phyloP scores from a whole-genome alignment of 73 alveolate genomes.

The Tetrahymena malaccensis region DNA sequence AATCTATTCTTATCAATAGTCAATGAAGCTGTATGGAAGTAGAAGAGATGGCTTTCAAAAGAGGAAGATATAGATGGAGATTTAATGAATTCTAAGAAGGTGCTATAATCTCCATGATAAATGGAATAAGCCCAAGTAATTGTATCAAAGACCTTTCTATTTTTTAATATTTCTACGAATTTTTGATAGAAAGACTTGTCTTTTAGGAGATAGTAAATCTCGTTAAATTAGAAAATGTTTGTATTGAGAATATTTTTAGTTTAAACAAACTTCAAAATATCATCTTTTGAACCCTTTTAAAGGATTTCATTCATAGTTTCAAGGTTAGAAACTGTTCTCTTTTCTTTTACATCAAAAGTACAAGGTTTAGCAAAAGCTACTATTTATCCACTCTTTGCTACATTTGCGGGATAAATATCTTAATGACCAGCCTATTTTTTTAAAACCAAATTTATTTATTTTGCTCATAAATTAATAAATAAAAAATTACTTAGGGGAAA shows the following conservation, averaged over 20 bases:
- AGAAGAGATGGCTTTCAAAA: neutral
- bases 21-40: constrained; percentile 7
- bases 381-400: constrained; percentile 59
- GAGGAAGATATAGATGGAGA: neutral
- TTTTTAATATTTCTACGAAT: constrained; percentile 57
- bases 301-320: constrained; percentile 64
- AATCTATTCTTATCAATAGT: constrained; percentile 27
- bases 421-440: neutral
- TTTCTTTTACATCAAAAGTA: constrained; percentile 43
- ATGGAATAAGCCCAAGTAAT: constrained; percentile 72
- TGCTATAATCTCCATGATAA: constrained; percentile 66
- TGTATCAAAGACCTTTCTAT: constrained; percentile 50
- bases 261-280: constrained; percentile 47
- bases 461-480: constrained; percentile 6
- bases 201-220: constrained; percentile 48
- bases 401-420: constrained; percentile 69
- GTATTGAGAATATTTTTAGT: constrained; percentile 45
- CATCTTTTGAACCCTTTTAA: constrained; percentile 51
- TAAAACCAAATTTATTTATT: neutral
- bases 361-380: constrained; percentile 62
- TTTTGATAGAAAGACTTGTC: constrained; percentile 64
- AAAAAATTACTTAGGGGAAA: constrained; percentile 82
- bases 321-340: constrained; percentile 9
- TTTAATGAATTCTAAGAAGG: constrained; percentile 58
- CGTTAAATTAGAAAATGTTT: constrained; percentile 44